Base-by-base conservation (phyloP, 768 basidiomycete species). In the Cystofilobasidium bisporidii region DNA sequence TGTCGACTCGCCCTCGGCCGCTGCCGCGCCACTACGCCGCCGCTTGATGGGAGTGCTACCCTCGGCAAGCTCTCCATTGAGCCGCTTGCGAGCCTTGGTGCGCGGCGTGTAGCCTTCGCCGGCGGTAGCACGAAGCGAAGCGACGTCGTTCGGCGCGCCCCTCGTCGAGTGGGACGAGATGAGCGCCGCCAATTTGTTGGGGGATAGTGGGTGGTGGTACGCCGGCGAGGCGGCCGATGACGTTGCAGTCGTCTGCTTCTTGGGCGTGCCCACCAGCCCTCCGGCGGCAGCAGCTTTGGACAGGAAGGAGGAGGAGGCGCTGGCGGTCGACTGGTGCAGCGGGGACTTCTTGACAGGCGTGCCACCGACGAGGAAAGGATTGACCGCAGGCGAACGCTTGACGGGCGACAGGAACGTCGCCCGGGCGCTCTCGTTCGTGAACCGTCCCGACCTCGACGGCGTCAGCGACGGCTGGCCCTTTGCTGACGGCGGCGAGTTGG, bases 71-170 rank as follows among this genome's bases (percentile, higher is more conserved):
- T 68, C 67, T 1, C 67, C 67, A 15, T 61, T 41, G 8, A 68
- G 32, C 28, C 67, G 38, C 38, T 68, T 68, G 24, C 67, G 47
- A 15, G 67, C 67, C 36, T 63, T 68, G 0, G 67, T 63, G 22
- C 67, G 53, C n/a, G 67, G 67, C 38, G 67, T 68, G 50, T 43
- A 63, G n/a, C 55, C 53, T 14, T 56, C 53, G 2, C 28, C 56
- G 18, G 24, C 33, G 36, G 30, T 18, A 20, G 48, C 56, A 11
- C 65, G 47, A 10, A 61, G 66, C 12, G 60, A 55, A 4, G 36
- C 41, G 32, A 41, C 38, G 36, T 67, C 60, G 40, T 67, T 56
- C 18, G 60, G 60, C 5, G 48, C 53, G 36, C 60, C 40, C 18
- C 22, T 56, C 41, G 66, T 45, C 28, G 60, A 61, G 50, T 61